Conservation (phyloP, 305 asterid species). For the Coffea humblotiana region DNA sequence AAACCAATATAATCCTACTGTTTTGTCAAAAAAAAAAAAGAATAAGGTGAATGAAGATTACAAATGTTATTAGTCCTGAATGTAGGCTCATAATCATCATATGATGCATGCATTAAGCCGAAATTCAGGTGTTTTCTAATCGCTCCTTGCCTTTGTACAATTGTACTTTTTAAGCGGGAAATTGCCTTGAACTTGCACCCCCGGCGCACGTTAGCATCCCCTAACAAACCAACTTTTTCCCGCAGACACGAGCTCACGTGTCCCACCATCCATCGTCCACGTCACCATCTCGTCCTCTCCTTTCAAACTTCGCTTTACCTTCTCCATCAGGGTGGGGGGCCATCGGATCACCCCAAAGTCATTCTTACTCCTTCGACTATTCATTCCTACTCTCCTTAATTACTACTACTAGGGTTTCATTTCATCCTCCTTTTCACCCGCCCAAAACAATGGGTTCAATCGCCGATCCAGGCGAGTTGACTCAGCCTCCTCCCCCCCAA, state of each 20-base stretch:
- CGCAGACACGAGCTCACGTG: conserved; percentile 51
- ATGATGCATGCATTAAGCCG: too few species aligned
- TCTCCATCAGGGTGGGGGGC: conserved; percentile 19
- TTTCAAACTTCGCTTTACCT: conserved; percentile 40
- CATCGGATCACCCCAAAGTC: too few species aligned
- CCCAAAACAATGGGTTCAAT: conserved; percentile 63
- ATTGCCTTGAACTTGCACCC: not conserved
- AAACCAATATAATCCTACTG: too few species aligned
- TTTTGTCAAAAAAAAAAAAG: too few species aligned
- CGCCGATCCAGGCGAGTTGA: conserved; percentile 87
- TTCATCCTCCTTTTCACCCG: conserved; percentile 6
- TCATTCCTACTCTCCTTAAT: conserved; percentile 35
- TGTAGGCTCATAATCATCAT: too few species aligned
- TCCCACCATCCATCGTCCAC: conserved; percentile 35
- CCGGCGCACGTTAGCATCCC: conserved; percentile 43
- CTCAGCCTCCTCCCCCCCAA: conserved; percentile 41
- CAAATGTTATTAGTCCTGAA: too few species aligned
- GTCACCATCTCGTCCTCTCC: conserved; percentile 37
- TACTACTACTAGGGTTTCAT: conserved; percentile 30
- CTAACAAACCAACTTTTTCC: conserved; percentile 16
- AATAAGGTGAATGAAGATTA: too few species aligned
- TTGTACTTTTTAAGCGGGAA: conserved; percentile 22
- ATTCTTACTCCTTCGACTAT: conserved; percentile 7
- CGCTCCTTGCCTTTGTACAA: not conserved
- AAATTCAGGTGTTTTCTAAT: not conserved